Percentiles rank a stretch among this genome's conserved stretches.
Conservation (phyloP, 1,284 basidiomycete species). For the Pseudozyma tsukubaensis region DNA sequence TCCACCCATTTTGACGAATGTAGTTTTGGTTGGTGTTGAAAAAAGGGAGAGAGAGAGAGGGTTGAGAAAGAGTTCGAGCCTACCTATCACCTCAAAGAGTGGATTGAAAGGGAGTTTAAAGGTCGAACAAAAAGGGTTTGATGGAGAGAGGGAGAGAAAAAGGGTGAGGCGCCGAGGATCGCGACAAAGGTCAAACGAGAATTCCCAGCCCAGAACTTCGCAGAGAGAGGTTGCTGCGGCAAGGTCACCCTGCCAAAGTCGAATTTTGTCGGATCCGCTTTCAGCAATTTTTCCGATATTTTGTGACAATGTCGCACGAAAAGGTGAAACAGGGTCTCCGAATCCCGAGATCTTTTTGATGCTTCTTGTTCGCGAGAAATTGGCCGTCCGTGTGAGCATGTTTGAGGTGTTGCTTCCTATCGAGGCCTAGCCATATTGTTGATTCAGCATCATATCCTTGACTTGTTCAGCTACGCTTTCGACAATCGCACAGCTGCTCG, state of each 20-base stretch:
- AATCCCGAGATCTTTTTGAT: constrained; percentile 30
- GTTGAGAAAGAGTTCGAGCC: constrained; percentile 40
- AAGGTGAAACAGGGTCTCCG: not conserved
- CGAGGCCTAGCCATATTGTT: too few relatives aligned
- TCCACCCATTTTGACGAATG: constrained; percentile 79
- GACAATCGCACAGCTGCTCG: too few relatives aligned
- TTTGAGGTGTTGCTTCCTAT: too few relatives aligned
- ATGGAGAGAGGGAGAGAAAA: constrained; percentile 8
- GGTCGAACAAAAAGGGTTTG: constrained; percentile 33
- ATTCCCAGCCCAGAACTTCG: not conserved
- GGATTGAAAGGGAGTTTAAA: constrained; percentile 65
- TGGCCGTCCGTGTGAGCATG: constrained; percentile 5
- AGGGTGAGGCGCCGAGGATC: not conserved
- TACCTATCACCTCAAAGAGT: constrained; percentile 62
- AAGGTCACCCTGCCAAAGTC: constrained; percentile 20
- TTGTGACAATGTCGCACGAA: constrained; percentile 2
- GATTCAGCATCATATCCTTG: too few relatives aligned
- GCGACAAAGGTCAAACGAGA: too few relatives aligned
- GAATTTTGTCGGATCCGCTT: constrained; percentile 19
- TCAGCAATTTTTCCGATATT: not conserved
- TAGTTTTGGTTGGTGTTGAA: constrained; percentile 10
- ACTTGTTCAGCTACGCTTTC: too few relatives aligned
- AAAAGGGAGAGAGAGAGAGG: constrained; percentile 4
- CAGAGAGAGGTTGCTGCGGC: constrained; percentile 28
- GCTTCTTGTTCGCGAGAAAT: not conserved